A percentile compares a stretch with the other conserved stretches of the same genome.
Evolutionary conservation across 192 early-diverging fungal species (phyloP).

Genomic region (Fimicolochytrium jonesii): DNA sequence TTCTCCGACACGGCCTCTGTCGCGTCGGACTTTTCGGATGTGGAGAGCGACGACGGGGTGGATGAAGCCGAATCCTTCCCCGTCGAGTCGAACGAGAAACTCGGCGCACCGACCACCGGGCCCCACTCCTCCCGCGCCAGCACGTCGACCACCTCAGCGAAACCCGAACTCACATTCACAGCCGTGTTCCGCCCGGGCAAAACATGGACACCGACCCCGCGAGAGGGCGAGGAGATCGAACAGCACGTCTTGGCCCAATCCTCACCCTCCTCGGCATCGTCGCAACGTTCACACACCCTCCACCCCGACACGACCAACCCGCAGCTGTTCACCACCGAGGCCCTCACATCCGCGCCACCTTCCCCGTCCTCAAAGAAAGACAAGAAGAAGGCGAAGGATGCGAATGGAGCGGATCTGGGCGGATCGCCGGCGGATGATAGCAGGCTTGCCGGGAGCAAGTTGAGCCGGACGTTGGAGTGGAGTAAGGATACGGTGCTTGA

Average conservation of each 20-base stretch:
- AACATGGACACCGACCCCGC: background rate
- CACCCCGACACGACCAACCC: background rate
- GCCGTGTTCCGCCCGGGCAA: constrained; percentile 18
- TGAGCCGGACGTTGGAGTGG: constrained; percentile 25
- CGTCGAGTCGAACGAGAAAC: background rate
- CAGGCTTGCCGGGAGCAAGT: constrained; percentile 11
- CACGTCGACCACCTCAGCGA: background rate
- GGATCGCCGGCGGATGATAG: constrained; percentile 5
- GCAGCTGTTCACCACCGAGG: background rate
- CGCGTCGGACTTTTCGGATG: too few relatives aligned
- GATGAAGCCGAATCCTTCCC: background rate
- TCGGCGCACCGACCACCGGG: background rate
- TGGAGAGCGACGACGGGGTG: background rate
- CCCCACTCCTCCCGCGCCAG: background rate
- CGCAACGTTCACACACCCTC: too few relatives aligned
- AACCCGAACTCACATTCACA: constrained; percentile 10
- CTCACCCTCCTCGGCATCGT: background rate
- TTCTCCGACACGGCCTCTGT: too few relatives aligned
- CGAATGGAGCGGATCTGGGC: too few relatives aligned
- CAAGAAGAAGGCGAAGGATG: too few relatives aligned
- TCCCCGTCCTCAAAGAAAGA: background rate
- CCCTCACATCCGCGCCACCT: background rate
- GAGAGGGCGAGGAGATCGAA: constrained; percentile 21
- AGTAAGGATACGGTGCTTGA: constrained; percentile 27
- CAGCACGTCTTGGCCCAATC: background rate